Conservation (phyloP, 805 yeast genomes). For the Candida methanosorbosa region DNA sequence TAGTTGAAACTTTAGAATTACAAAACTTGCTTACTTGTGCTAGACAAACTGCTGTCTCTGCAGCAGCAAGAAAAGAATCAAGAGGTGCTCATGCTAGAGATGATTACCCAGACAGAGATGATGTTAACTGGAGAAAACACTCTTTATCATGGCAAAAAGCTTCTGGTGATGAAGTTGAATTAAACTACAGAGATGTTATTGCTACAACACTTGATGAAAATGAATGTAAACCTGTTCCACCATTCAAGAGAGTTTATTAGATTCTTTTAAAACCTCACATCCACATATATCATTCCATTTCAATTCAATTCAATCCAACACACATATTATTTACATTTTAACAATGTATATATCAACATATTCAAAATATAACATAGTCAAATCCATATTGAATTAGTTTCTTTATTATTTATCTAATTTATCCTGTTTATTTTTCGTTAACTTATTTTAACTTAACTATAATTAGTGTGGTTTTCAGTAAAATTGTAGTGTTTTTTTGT, state of each 20-base stretch:
- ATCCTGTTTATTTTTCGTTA: too few species aligned
- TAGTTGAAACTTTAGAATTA: conserved; percentile 91
- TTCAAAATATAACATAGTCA: neutral
- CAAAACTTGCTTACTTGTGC: conserved; percentile 97
- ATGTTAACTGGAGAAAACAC: conserved; percentile 96
- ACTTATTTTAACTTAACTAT: too few species aligned
- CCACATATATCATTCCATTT: neutral
- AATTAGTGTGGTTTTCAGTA: too few species aligned
- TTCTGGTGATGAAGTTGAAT: conserved; percentile 60
- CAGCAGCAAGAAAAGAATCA: conserved; percentile 92
- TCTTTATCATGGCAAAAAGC: conserved; percentile 82
- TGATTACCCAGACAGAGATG: conserved; percentile 94
- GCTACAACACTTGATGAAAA: conserved; percentile 76
- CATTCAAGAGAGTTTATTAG: conserved; percentile 62
- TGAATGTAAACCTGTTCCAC: conserved; percentile 95
- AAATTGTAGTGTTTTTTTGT: neutral
- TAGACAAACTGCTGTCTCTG: conserved; percentile 87
- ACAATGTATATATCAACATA: neutral
- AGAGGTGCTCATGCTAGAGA: conserved; percentile 99
- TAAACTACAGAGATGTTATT: conserved; percentile 83
- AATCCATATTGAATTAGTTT: neutral
- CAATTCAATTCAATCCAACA: neutral
- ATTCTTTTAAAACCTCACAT: neutral
- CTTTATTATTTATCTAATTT: neutral
- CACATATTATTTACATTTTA: neutral